These are phyloP conservation scores for Plasmodium relictum DNA, from an alignment of 169 alveolate species.

Conservation along the genomic window DNA sequence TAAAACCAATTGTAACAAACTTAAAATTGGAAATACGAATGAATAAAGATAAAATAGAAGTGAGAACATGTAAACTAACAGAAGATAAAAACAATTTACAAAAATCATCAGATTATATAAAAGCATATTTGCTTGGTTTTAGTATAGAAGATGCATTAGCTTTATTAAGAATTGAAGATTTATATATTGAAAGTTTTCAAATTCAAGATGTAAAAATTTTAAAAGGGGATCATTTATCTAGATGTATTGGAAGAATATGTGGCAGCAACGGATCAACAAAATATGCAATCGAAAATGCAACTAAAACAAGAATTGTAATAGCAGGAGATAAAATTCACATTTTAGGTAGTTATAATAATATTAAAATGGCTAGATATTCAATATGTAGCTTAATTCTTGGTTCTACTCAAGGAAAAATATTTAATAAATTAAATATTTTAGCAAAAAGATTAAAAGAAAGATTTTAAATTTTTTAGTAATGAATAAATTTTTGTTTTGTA, in stretches of 20 bases:
- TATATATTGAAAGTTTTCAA: conserved; percentile 97
- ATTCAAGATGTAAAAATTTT: conserved; percentile 98
- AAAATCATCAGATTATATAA: conserved; percentile 96
- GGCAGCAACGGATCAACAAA: conserved; percentile 99
- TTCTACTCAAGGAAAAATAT: conserved; percentile 97
- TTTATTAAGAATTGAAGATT: conserved; percentile 97
- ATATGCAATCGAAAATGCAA: conserved; percentile 99
- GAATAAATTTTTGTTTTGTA: no score
- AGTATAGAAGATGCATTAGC: conserved; percentile 99
- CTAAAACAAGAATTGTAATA: conserved; percentile 98
- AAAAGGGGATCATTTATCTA: conserved; percentile 97
- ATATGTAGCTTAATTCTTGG: conserved; percentile 98
- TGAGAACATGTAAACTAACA: conserved; percentile 55
- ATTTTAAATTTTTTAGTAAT: conserved; percentile 72
- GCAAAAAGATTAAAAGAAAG: conserved; percentile 94
- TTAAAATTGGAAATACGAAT: conserved; percentile 80
- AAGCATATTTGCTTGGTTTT: conserved; percentile 99
- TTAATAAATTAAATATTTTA: conserved; percentile 93
- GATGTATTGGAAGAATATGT: conserved; percentile 99
- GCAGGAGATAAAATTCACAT: conserved; percentile 88
- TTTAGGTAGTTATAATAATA: conserved; percentile 94
- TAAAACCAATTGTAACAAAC: conserved; percentile 58
- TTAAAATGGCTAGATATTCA: conserved; percentile 97
- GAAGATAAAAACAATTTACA: conserved; percentile 86
- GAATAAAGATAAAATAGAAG: conserved; percentile 68